Base-by-base conservation (phyloP, 73 alveolate genomes). In the Paramecium caudatum region DNA sequence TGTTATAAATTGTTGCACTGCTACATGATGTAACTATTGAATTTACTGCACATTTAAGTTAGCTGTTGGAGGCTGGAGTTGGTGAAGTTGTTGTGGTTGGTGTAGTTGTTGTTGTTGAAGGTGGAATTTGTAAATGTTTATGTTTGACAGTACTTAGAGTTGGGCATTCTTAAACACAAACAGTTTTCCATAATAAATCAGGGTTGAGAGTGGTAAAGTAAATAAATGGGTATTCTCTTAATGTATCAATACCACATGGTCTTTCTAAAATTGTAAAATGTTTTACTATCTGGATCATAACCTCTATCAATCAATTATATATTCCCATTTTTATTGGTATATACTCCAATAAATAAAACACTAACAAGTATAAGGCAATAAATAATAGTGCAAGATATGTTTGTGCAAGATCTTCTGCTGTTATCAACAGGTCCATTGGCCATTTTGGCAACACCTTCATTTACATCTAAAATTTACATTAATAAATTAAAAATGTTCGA, bases 161-260 rank as follows among this genome's bases (percentile, higher is more conserved):
- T 8, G 88, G 88, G 32, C 88, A 74, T 74, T 37, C 62, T 16
- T 36, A 9, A 27, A 74, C 88, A 68, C 88, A 74, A 39, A 74
- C 88, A 17, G 88, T 74, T 47, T 74, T 41, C 88, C 69, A 74
- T 37, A 74, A 43, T 23, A 27, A 39, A 74, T 65, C 83, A 33
- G 48, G 27, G 34, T 30, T 41, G 0, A 39, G 88, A 41, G 17
- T 43, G 21, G 65, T 45, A 47, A 74, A 74, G 30, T 74, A 74
- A 12, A 74, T 74, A 68, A 27, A 74, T 27, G 88, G 88, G 55
- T 37, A 74, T 36, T 43, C 88, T 41, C 8, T 6, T 19, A 39
- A 74, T 7, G 47, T 13, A 5, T 21, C 88, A 4, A 74, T 45
- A 41, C 88, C 88, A 74, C 88, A 74, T 41, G 88, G 69, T 19